Base-by-base conservation (phyloP, 73 alveolate species). In the Uronychia binucleata region DNA sequence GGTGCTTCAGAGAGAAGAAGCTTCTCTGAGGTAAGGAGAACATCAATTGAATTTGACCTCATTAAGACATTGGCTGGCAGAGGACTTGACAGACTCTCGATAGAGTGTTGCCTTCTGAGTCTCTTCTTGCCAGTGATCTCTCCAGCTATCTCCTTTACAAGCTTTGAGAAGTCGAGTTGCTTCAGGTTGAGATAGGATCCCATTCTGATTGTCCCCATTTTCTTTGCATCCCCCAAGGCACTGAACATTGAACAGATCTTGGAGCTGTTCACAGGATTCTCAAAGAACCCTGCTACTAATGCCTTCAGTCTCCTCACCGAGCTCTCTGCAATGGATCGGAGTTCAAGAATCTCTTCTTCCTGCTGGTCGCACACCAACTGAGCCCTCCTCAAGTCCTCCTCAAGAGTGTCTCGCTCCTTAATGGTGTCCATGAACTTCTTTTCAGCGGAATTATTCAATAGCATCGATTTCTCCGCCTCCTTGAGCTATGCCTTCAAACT, bases 341-440 rank as follows among this genome's bases (percentile, higher is more conserved):
- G 30, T 78, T 34, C 86, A n/a, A 60, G 31, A 5, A 32, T 77
- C 30, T 86, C 92, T 19, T 77, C 80, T 84, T 79, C 35, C 1
- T 30, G 33, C 5, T 75, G 27, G 31, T 78, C 87, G 25, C 74
- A 28, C 33, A 60, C 92, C 30, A 1, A 26, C 60, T 86, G 31
- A 33, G 79, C 30, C 32, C 33, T 78, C 74, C 58, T 28, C n/a
- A 86, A 33, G 78, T 86, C 31, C 29, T 86, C 92, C 76, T 86
- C 92, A 30, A 30, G 46, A 28, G 5, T 19, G 19, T 46, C 67
- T 46, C 67, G 5, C 19, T 46, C 67, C 19, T 19, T 46, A 5
- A 46, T 46, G 19, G 67, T 11, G 19, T 46, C n/a, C 5, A 46
- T 19, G 19, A 46, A 46, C 67, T 46, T 46, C 67, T 46, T 46